A percentile compares a stretch with the other conserved stretches of the same genome.
Evolutionary conservation across 345 rosid genomes (phyloP).

Genomic region (Citrus sinensis): DNA sequence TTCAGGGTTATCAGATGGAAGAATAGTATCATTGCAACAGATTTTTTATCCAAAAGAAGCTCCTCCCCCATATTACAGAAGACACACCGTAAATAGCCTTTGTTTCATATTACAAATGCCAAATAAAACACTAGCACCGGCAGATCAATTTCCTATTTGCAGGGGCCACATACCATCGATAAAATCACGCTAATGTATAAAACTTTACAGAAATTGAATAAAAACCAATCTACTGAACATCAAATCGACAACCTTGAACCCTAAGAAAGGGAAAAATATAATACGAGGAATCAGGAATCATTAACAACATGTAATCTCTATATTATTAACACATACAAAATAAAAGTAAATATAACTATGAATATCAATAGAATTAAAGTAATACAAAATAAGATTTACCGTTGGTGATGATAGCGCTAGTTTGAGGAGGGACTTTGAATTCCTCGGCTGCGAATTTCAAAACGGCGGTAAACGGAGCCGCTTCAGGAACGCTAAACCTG

Average conservation of each 20-base stretch:
- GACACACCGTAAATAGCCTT: background rate
- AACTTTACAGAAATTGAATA: background rate
- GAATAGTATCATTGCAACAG: background rate
- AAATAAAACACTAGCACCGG: background rate
- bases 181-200: background rate
- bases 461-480: conserved; percentile 96
- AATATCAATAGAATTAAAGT: background rate
- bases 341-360: background rate
- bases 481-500: conserved; percentile 98
- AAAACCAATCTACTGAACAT: background rate
- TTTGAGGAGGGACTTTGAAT: conserved; percentile 97
- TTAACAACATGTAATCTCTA: background rate
- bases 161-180: background rate
- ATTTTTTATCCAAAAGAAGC: too few species aligned
- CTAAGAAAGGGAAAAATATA: background rate
- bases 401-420: conserved; percentile 98
- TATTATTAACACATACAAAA: background rate
- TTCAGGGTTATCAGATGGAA: background rate
- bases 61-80: too few species aligned
- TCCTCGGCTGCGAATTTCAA: conserved; percentile 94
- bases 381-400: conserved; percentile 35
- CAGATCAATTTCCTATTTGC: background rate
- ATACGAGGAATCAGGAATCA: background rate
- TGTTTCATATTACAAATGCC: background rate
- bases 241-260: background rate